Base-by-base conservation (phyloP, 495 filamentous ascomycete species). In the Tuber magnatum region DNA sequence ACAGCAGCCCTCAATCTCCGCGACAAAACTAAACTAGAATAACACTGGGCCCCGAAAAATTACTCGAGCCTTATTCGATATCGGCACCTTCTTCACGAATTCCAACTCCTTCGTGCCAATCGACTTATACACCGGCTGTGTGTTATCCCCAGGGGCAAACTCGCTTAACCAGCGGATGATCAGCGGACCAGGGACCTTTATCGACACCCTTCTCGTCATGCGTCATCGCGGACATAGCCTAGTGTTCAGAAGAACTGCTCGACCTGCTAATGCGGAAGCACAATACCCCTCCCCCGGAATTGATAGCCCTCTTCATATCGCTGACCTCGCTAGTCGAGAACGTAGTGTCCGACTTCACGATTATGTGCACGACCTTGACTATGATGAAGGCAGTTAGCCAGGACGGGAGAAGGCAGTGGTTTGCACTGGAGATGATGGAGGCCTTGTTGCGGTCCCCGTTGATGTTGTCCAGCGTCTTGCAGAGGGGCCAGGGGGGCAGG, bases 111-210 rank as follows among this genome's bases (percentile, higher is more conserved):
- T 61, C 3, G n/a, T 32, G 51, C 51, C 9, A 16, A 61, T 32
- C n/a, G 51, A 61, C 51, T 61, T 61, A 61, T 61, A 14, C 51
- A 32, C 51, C n/a, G 51, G n/a, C 51, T 61, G 51, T n/a, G n/a
- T 61, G 4, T 61, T 61, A 61, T 61, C 51, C 51, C 14, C 51
- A 14, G 51, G n/a, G 2, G 51, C 51, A 61, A 61, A 61, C n/a
- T 61, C 51, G 24, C n/a, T 61, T n/a, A 61, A 32, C 51, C 51
- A 61, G n/a, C 51, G 2, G 9, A 61, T 61, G 5, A 61, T 32
- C 51, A 28, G n/a, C 3, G n/a, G n/a, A 14, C 51, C 51, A n/a
- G 51, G 51, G n/a, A 61, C 4, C 51, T 61, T 61, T 3, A 28
- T 61, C 5, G n/a, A 28, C n/a, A 18, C 46, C n/a, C 22, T 51